phyloP scores from a whole-genome alignment of 371 early-diverging fungal genomes.

The Saksenaea oblongispora region DNA sequence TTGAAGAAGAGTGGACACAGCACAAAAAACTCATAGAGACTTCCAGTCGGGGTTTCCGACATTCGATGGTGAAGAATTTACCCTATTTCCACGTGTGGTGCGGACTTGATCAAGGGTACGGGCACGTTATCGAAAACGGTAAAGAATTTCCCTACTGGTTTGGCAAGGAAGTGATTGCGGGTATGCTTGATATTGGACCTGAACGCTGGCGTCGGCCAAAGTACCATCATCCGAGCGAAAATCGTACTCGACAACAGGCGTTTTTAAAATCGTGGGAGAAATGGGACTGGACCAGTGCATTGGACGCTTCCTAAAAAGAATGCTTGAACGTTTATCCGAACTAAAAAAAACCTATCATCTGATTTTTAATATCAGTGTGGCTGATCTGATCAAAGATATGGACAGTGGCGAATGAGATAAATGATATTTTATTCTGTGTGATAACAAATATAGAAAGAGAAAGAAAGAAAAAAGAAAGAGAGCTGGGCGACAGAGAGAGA shows the following conservation, averaged over 20 bases:
- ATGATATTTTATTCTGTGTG: too few species aligned
- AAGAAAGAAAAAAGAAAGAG: not conserved
- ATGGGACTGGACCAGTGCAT: constrained; percentile 82
- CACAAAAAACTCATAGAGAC: constrained; percentile 91
- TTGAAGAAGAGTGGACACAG: constrained; percentile 92
- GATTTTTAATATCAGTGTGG: not conserved
- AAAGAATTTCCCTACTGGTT: constrained; percentile 82
- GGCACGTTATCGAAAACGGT: constrained; percentile 93
- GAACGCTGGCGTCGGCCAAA: constrained; percentile 74
- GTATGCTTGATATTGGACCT: constrained; percentile 79
- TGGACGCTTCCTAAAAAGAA: constrained; percentile 19
- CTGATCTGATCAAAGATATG: not conserved
- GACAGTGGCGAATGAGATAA: not conserved
- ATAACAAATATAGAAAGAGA: not conserved
- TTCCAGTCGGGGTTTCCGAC: constrained; percentile 66
- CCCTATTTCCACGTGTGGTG: constrained; percentile 98
- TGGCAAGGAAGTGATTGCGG: constrained; percentile 81
- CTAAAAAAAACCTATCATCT: not conserved
- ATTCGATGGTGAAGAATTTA: constrained; percentile 70
- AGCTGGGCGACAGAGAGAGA: not conserved
- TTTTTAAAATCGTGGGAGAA: constrained; percentile 76
- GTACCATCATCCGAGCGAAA: constrained; percentile 56
- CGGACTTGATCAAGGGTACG: constrained; percentile 83
- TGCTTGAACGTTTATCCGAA: constrained; percentile 3
- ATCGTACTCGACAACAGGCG: constrained; percentile 55